Percentiles rank a stretch among this genome's conserved stretches.
phyloP scores from a whole-genome alignment of 805 yeast species.

The Yamadazyma sp. region DNA sequence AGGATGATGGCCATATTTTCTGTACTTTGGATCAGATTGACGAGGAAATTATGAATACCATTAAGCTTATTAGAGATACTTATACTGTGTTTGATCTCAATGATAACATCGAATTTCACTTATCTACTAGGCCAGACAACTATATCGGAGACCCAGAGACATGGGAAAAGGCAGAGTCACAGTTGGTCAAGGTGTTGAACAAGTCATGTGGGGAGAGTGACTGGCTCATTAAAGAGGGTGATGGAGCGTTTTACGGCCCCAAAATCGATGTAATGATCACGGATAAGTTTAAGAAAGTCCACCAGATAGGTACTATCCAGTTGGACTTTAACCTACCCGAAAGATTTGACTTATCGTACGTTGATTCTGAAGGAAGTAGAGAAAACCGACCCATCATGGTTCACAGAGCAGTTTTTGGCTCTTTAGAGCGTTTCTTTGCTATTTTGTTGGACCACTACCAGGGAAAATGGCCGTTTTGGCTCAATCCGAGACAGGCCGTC shows the following conservation, averaged over 20 bases:
- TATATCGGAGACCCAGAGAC: slow-evolving; percentile 73
- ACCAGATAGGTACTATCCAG: slow-evolving; percentile 95
- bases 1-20: slow-evolving; percentile 97
- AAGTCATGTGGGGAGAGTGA: slow-evolving; percentile 43
- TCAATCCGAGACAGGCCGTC: slow-evolving; percentile 87
- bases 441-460: slow-evolving; percentile 83
- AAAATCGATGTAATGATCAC: slow-evolving; percentile 84
- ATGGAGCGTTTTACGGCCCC: slow-evolving; percentile 97
- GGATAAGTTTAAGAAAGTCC: slow-evolving; percentile 77
- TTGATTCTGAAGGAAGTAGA: slow-evolving; percentile 47
- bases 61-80: slow-evolving; percentile 71
- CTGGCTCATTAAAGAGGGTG: slow-evolving; percentile 85
- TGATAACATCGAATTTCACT: slow-evolving; percentile 55
- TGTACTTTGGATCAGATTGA: slow-evolving; percentile 78
- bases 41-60: slow-evolving; percentile 67
- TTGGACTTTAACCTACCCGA: slow-evolving; percentile 92
- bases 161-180: slow-evolving; percentile 82
- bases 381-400: slow-evolving; percentile 84
- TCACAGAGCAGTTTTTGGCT: slow-evolving; percentile 94
- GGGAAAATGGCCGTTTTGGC: slow-evolving; percentile 98
- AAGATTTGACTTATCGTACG: slow-evolving; percentile 73
- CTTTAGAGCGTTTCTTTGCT: slow-evolving; percentile 90
- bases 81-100: slow-evolving; percentile 66
- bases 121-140: slow-evolving; percentile 76
- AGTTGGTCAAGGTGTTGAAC: slow-evolving; percentile 60